Evolutionary conservation across 1,284 basidiomycete genomes (phyloP).

Genomic region (Irpex lacteus): DNA sequence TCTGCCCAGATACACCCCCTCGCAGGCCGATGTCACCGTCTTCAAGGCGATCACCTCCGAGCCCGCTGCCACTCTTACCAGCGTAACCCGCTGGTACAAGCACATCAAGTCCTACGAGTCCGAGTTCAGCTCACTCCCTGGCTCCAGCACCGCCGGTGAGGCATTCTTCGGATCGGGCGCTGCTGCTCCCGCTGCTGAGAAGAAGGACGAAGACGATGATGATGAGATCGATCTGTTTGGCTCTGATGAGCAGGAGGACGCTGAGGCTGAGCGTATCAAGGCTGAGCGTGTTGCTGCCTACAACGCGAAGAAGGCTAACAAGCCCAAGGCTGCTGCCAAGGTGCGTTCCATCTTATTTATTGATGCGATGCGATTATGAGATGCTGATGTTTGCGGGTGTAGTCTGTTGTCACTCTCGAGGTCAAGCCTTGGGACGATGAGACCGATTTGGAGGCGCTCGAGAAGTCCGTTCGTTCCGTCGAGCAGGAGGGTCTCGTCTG

Average conservation of each 20-base stretch:
- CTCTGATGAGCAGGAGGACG: conserved; percentile 89
- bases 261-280: conserved; percentile 93
- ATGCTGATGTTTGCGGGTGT: conserved; percentile 23
- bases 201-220: conserved; percentile 84
- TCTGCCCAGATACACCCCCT: conserved; percentile 94
- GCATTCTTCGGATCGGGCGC: conserved; percentile 49
- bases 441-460: conserved; percentile 92
- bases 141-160: conserved; percentile 83
- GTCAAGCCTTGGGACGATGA: conserved; percentile 99
- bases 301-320: conserved; percentile 90
- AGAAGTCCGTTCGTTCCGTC: conserved; percentile 82
- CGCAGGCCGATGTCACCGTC: conserved; percentile 95
- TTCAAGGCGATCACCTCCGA: conserved; percentile 75
- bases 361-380: conserved; percentile 10
- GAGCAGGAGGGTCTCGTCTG: conserved; percentile 93
- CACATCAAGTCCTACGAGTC: conserved; percentile 88
- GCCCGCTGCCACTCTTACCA: conserved; percentile 72
- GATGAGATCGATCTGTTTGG: conserved; percentile 94
- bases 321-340: conserved; percentile 89
- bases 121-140: conserved; percentile 78
- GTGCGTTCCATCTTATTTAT: conserved; percentile 51
- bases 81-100: conserved; percentile 90
- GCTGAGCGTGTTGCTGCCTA: conserved; percentile 94
- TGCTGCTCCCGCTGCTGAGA: conserved; percentile 48
- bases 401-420: conserved; percentile 95